Evolutionary conservation across 1,139 yeast species (phyloP).

Genomic region (Candida sanyaensis): DNA sequence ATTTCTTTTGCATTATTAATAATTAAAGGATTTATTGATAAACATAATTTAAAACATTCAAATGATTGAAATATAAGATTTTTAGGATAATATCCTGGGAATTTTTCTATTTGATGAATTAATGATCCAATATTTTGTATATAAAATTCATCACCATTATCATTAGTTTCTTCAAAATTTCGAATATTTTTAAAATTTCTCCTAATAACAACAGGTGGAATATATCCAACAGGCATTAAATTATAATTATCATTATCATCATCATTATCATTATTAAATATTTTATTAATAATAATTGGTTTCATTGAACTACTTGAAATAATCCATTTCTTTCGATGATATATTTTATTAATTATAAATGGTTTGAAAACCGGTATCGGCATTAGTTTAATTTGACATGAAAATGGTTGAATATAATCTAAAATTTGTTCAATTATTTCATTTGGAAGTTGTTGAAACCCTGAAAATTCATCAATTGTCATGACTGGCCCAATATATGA

Average conservation of each 20-base stretch:
- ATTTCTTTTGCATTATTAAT: neutral
- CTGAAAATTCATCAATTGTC: neutral
- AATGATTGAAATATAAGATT: neutral
- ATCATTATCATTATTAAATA: neutral
- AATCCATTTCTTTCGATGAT: neutral
- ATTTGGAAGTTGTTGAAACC: neutral
- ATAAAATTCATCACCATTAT: neutral
- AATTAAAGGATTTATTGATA: neutral
- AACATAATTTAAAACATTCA: neutral
- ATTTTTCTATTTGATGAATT: neutral
- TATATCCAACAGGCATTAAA: neutral
- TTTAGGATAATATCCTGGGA: neutral
- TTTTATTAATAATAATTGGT: neutral
- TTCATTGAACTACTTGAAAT: neutral
- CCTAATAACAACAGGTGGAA: neutral
- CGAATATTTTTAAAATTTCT: neutral
- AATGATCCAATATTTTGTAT: neutral
- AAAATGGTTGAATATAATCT: neutral
- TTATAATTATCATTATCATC: neutral
- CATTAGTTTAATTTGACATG: neutral
- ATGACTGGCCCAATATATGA: neutral
- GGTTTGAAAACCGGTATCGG: neutral
- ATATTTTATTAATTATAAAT: neutral
- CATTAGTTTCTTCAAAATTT: neutral
- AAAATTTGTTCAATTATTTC: neutral